These are phyloP conservation scores for Monosporascus sp. DNA, from an alignment of 2,329 filamentous ascomycete species.

Conservation along the genomic window DNA sequence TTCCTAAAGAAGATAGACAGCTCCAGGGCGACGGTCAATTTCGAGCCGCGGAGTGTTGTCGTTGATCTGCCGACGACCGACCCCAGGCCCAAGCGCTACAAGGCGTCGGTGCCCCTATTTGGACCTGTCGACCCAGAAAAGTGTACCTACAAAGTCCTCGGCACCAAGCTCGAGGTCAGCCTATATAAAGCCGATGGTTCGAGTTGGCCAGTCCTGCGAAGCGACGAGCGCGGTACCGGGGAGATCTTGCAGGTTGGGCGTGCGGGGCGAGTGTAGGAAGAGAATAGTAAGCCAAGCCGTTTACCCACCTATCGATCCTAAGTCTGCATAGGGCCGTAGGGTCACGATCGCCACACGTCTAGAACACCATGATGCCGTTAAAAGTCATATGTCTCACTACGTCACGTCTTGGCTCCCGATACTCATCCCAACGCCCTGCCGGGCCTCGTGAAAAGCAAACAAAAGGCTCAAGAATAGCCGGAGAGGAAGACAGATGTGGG, in stretches of 20 bases:
- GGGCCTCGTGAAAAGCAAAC: no score
- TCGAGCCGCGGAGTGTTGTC: conserved; percentile 57
- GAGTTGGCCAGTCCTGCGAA: conserved; percentile 81
- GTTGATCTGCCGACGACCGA: conserved; percentile 86
- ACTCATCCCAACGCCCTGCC: no score
- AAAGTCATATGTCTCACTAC: no score
- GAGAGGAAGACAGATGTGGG: no score
- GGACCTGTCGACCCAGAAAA: conserved; percentile 69
- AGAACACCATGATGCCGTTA: no score
- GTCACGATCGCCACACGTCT: no score
- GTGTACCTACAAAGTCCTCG: conserved; percentile 75
- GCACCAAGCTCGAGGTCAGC: conserved; percentile 81
- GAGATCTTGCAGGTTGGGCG: conserved; percentile 88
- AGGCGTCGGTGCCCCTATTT: conserved; percentile 68
- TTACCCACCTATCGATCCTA: no score
- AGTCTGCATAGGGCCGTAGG: no score
- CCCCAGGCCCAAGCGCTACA: conserved; percentile 70
- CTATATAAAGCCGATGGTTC: conserved; percentile 66
- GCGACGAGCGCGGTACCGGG: conserved; percentile 61
- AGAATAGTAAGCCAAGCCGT: background rate
- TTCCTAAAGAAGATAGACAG: conserved; percentile 98
- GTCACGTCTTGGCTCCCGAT: no score
- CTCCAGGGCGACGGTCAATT: conserved; percentile 65
- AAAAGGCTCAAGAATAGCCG: no score
- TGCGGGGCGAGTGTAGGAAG: conserved; percentile 54